Evolutionary conservation across 169 alveolate species (phyloP), one percentile per base, ranked within the genome.

Genomic region (Cryptosporidium xiaoi): DNA sequence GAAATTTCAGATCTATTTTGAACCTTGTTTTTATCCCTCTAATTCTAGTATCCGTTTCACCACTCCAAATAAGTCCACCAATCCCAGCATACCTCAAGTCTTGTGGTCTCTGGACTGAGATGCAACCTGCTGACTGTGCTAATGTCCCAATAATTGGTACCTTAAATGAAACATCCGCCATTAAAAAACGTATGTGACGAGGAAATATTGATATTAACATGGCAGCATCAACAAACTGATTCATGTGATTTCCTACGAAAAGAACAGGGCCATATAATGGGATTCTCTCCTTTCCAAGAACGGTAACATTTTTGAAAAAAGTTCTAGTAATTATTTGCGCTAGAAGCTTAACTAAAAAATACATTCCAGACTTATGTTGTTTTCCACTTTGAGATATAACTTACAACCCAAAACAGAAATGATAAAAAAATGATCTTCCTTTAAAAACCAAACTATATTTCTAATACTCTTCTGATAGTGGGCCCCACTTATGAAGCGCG

Each of bases 241-340:
- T 95, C 93, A 95, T 95, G 85, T 95, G 98, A 82, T 95, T 95
- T 7, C 98, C 97, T 44, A 95, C 98, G 83, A 95, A 93, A 48
- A 95, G 93, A 24, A 84, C 90, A 60, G 71, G 91, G n/a, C 69
- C 71, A 48, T 84, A 84, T 36, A 95, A 94, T 6, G 98, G 98
- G 7, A 95, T 94, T 50, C 97, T 91, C 87, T 95, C 98, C 33
- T 92, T 95, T 62, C 94, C 92, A 33, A 95, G 92, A 44, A 95
- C 92, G 29, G 94, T 94, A 66, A 95, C 95, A 64, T 93, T 93
- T 77, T 90, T 93, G 90, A 94, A 94, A 69, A 93, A 92, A 27
- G 95, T 77, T 62, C 71, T 77, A 6, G 71, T 77, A 24, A 77
- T 62, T 3, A 77, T 77, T 36, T 77, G 87, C 18, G 87, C 87